Percentiles rank a stretch among this genome's conserved stretches.
Conservation (phyloP, 352 stramenopile species). For the Lagenidium giganteum region DNA sequence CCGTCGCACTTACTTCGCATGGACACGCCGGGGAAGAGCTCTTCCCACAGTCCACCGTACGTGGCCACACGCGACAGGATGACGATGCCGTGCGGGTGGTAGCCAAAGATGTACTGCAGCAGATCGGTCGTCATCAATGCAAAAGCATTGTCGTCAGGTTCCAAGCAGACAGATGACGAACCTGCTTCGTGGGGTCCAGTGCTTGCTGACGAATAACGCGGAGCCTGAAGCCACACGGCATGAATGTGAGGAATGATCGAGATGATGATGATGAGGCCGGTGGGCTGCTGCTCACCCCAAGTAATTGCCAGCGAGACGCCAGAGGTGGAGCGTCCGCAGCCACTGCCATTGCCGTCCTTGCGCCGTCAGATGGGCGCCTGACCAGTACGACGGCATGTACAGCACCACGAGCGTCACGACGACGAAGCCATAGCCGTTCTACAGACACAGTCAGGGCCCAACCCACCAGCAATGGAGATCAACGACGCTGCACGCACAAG, state of each 20-base stretch:
- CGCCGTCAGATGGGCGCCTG: slow-evolving; percentile 30
- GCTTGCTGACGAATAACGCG: slow-evolving; percentile 34
- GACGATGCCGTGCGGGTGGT: slow-evolving; percentile 49
- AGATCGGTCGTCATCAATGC: too few relatives aligned
- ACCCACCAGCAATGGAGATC: not conserved
- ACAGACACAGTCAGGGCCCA: not conserved
- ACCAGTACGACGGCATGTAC: slow-evolving; percentile 42
- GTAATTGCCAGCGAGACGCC: slow-evolving; percentile 31
- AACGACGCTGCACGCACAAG: too few relatives aligned
- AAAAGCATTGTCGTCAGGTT: too few relatives aligned
- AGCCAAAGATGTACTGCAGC: slow-evolving; percentile 38
- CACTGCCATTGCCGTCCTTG: slow-evolving; percentile 29
- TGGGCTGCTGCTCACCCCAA: slow-evolving; percentile 16
- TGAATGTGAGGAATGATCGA: not conserved
- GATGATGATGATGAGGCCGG: too few relatives aligned
- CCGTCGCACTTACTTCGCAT: slow-evolving; percentile 14
- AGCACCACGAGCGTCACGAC: slow-evolving; percentile 26
- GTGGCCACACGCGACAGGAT: slow-evolving; percentile 36
- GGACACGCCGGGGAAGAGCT: slow-evolving; percentile 26
- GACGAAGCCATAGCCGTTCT: slow-evolving; percentile 27
- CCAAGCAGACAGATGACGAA: too few relatives aligned
- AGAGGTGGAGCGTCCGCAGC: slow-evolving; percentile 24
- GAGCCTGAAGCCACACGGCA: slow-evolving; percentile 8
- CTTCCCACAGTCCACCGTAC: slow-evolving; percentile 39
- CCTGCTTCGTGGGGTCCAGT: slow-evolving; percentile 12